These are phyloP conservation scores for Bidens hawaiensis DNA, from an alignment of 140 eudicot species.

Conservation along the genomic window DNA sequence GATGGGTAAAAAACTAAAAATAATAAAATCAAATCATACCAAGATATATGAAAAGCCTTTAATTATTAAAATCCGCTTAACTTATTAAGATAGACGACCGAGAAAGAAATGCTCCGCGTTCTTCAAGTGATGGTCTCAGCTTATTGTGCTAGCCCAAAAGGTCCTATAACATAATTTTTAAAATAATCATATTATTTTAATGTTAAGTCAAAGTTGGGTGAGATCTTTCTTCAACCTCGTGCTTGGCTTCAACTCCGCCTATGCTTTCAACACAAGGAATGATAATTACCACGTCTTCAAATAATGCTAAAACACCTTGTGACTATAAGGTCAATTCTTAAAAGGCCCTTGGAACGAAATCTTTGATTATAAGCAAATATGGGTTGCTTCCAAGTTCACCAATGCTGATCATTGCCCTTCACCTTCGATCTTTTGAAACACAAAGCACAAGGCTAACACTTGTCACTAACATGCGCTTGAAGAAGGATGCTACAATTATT, in stretches of 20 bases:
- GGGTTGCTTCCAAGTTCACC: slow-evolving; percentile 21
- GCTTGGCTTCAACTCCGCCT: not conserved
- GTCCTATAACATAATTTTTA: too few relatives aligned
- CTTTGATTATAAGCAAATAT: slow-evolving; percentile 28
- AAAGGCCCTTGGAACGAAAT: not conserved
- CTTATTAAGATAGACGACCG: too few relatives aligned
- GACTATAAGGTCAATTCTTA: not conserved
- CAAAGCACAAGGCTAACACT: slow-evolving; percentile 18
- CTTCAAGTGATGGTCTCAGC: too few relatives aligned
- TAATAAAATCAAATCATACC: too few relatives aligned
- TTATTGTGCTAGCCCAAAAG: too few relatives aligned
- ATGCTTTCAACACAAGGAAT: not conserved
- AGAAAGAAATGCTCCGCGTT: too few relatives aligned
- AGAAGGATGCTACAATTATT: not conserved
- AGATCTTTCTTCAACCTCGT: not conserved
- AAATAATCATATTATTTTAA: too few relatives aligned
- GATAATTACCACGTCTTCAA: not conserved
- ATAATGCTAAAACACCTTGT: not conserved
- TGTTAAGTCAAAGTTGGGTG: not conserved
- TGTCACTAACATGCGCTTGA: slow-evolving; percentile 12
- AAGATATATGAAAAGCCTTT: too few relatives aligned
- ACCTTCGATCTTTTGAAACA: slow-evolving; percentile 25
- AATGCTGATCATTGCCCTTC: slow-evolving; percentile 24
- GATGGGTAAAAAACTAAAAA: too few relatives aligned
- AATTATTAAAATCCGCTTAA: too few relatives aligned